Conservation (phyloP, 2,329 filamentous ascomycete species). For the Penicillium thymicola region DNA sequence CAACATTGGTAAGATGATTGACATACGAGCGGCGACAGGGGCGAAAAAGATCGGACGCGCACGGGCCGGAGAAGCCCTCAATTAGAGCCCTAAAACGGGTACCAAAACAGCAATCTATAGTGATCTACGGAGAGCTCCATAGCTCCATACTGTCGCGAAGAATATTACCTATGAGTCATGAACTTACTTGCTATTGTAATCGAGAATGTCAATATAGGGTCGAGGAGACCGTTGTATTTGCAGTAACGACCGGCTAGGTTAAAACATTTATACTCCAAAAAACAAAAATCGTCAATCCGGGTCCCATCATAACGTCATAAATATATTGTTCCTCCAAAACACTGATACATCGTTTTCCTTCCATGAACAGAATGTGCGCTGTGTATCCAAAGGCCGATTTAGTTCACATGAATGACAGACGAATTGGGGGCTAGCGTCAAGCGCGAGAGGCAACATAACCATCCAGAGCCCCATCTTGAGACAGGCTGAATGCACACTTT, state of each 20-base stretch:
- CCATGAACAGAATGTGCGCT: not conserved
- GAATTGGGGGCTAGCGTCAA: not conserved
- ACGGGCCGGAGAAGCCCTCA: constrained; percentile 32
- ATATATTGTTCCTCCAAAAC: constrained; percentile 13
- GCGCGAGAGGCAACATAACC: not conserved
- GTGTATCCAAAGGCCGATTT: not conserved
- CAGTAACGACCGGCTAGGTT: constrained; percentile 21
- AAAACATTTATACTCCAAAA: constrained; percentile 13
- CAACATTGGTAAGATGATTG: constrained; percentile 25
- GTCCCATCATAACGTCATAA: constrained; percentile 21
- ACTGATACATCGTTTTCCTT: constrained; percentile 7
- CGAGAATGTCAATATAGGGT: not conserved
- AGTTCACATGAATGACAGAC: not conserved
- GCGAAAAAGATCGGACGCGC: constrained; percentile 24
- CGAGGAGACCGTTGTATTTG: not conserved
- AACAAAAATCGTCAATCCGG: constrained; percentile 18
- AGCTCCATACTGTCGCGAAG: not conserved
- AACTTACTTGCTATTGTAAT: not conserved
- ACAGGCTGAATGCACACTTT: not conserved
- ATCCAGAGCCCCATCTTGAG: not conserved
- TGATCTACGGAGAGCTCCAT: not conserved
- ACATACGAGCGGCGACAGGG: constrained; percentile 10
- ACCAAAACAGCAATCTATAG: constrained; percentile 1
- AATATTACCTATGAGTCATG: not conserved
- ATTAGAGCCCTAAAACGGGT: constrained; percentile 19